phyloP scores from a whole-genome alignment of 768 basidiomycete species.

The Solioccasus polychromus region DNA sequence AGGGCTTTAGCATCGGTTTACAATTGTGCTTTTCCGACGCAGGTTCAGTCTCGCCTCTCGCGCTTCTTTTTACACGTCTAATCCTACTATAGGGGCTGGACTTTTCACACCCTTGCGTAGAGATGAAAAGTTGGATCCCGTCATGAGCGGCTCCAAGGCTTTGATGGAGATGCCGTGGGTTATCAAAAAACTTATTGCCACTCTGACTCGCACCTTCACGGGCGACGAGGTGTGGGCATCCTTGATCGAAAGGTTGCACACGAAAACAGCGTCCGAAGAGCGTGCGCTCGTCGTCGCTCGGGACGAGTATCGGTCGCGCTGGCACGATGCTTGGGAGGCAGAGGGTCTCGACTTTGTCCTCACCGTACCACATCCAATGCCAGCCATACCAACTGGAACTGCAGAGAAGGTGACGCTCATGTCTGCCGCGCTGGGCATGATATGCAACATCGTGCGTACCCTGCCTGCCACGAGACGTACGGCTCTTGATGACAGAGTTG shows the following conservation, averaged over 20 bases:
- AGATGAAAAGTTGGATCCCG: slow-evolving; percentile 33
- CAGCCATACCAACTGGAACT: slow-evolving; percentile 37
- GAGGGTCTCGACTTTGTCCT: slow-evolving; percentile 42
- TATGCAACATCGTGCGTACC: slow-evolving; percentile 44
- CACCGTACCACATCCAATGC: slow-evolving; percentile 37
- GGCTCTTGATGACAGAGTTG: neutral
- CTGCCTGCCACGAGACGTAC: neutral
- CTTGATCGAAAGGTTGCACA: slow-evolving; percentile 34
- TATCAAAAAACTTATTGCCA: slow-evolving; percentile 44
- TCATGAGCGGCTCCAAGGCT: slow-evolving; percentile 24
- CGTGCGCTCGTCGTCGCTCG: slow-evolving; percentile 28
- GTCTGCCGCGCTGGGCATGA: slow-evolving; percentile 32
- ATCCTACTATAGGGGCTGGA: slow-evolving; percentile 39
- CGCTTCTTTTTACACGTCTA: neutral
- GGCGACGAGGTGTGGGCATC: slow-evolving; percentile 29
- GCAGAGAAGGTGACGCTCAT: slow-evolving; percentile 35
- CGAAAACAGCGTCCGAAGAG: slow-evolving; percentile 27
- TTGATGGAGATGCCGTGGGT: slow-evolving; percentile 29
- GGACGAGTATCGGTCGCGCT: slow-evolving; percentile 21
- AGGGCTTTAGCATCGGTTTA: slow-evolving; percentile 51
- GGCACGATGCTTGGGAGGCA: slow-evolving; percentile 39
- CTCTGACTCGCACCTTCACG: slow-evolving; percentile 30
- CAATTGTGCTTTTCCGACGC: slow-evolving; percentile 57
- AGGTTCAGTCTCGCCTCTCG: slow-evolving; percentile 31
- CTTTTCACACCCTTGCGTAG: slow-evolving; percentile 35